phyloP scores from a whole-genome alignment of 148 eudicot genomes.

The Fallopia convolvulus region DNA sequence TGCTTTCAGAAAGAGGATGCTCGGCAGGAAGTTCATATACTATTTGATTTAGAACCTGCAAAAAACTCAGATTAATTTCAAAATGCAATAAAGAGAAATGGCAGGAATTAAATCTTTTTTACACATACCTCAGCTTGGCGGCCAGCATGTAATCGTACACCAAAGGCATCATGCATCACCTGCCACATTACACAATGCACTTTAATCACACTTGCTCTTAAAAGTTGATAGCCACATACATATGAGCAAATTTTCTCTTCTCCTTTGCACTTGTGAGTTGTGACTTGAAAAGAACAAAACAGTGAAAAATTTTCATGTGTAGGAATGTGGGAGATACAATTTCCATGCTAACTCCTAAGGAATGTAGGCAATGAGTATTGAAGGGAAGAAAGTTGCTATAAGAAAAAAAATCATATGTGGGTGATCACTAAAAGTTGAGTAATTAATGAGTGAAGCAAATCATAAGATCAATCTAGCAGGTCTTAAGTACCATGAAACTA shows the following conservation, averaged over 20 bases:
- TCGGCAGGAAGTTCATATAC: conserved; percentile 96
- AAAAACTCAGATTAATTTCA: neutral
- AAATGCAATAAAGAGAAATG: neutral
- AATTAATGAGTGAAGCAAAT: neutral
- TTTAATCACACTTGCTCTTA: neutral
- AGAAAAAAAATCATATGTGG: neutral
- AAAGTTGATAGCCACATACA: neutral
- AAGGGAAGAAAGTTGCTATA: neutral
- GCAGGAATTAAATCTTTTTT: neutral
- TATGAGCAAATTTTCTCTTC: neutral
- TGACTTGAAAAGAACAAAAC: neutral
- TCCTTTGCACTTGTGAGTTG: neutral
- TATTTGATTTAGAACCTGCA: conserved; percentile 92
- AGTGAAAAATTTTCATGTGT: neutral
- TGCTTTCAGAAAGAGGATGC: conserved; percentile 94
- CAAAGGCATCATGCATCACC: conserved; percentile 99
- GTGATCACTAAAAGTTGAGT: neutral
- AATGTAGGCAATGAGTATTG: neutral
- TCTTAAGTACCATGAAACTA: neutral
- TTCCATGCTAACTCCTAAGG: neutral
- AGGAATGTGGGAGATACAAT: neutral
- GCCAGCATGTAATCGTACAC: conserved; percentile 93
- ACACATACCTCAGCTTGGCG: conserved; percentile 90
- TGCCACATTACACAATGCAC: conserved; percentile 18
- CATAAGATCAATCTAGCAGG: neutral